A percentile compares a stretch with the other conserved stretches of the same genome.
These are phyloP conservation scores for Clonostachys solani DNA, from an alignment of 2,329 filamentous ascomycete genomes.

Conservation along the genomic window DNA sequence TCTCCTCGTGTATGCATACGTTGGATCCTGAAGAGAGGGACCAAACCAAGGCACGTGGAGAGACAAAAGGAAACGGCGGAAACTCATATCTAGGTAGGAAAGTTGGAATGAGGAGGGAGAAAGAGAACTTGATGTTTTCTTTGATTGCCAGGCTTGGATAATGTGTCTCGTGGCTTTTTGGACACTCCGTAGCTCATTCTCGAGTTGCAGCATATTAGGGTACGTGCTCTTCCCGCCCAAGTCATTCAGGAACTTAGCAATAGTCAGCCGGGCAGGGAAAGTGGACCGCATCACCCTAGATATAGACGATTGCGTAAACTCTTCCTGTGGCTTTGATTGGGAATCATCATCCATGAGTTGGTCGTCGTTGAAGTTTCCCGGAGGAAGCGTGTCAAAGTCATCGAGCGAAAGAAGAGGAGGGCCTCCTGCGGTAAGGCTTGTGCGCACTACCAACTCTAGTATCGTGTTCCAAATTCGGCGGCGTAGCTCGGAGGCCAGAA, in stretches of 20 bases:
- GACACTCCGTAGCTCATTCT: constrained; percentile 29
- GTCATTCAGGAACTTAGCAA: constrained; percentile 36
- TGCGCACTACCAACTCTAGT: constrained; percentile 47
- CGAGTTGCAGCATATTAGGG: constrained; percentile 36
- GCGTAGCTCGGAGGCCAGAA: constrained; percentile 46
- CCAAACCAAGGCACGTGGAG: constrained; percentile 51
- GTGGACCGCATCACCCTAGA: constrained; percentile 34
- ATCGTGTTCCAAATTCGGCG: constrained; percentile 53
- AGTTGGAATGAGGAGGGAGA: constrained; percentile 35
- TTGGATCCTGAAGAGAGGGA: constrained; percentile 29
- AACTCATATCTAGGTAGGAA: constrained; percentile 39
- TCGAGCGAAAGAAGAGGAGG: constrained; percentile 38
- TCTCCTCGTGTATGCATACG: constrained; percentile 46
- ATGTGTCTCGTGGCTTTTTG: constrained; percentile 34
- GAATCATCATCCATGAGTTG: constrained; percentile 34
- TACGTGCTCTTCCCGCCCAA: constrained; percentile 30
- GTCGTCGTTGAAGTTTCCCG: constrained; percentile 47
- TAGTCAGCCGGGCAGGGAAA: constrained; percentile 35
- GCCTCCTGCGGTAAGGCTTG: constrained; percentile 44
- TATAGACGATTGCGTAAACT: constrained; percentile 34
- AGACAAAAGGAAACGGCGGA: constrained; percentile 45
- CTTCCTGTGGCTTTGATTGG: constrained; percentile 20
- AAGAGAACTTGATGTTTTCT: constrained; percentile 8
- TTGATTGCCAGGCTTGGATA: constrained; percentile 15
- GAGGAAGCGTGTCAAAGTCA: constrained; percentile 46